A percentile compares a stretch with the other conserved stretches of the same genome.
phyloP scores from a whole-genome alignment of 106 monocot genomes.

The Triglochin maritima region DNA sequence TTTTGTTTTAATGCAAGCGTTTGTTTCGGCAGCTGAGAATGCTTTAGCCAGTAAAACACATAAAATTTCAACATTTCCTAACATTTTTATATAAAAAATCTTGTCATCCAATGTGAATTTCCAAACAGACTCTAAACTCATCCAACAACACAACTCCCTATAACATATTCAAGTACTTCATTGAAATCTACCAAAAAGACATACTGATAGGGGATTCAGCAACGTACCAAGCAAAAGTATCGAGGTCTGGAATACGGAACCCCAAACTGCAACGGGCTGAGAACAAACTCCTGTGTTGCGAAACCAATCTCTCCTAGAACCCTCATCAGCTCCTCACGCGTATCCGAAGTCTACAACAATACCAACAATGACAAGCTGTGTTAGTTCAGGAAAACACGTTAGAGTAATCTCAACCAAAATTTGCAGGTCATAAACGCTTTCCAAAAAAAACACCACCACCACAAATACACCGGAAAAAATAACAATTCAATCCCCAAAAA shows the following conservation, averaged over 20 bases:
- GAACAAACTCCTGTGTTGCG: constrained; percentile 68
- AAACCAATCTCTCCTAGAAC: constrained; percentile 48
- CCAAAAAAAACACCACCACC: too few species aligned
- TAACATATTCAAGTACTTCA: not conserved
- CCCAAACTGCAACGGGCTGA: constrained; percentile 85
- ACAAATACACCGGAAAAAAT: too few species aligned
- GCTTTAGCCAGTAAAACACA: too few species aligned
- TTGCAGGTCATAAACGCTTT: too few species aligned
- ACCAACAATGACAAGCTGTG: not conserved
- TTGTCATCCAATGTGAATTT: not conserved
- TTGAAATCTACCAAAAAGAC: not conserved
- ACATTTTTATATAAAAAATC: too few species aligned
- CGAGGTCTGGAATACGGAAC: constrained; percentile 94
- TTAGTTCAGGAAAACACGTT: too few species aligned
- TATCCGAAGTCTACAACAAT: constrained; percentile 65
- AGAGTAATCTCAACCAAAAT: too few species aligned
- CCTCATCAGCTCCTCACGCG: constrained; percentile 54
- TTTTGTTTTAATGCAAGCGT: too few species aligned
- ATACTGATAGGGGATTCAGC: not conserved
- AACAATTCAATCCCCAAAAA: not conserved
- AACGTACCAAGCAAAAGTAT: constrained; percentile 83
- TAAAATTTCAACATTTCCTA: too few species aligned
- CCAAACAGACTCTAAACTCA: not conserved
- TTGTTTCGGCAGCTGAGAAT: too few species aligned
- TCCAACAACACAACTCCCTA: not conserved